Conservation (phyloP, 2,329 filamentous ascomycete genomes). For the Exophiala aquamarina region DNA sequence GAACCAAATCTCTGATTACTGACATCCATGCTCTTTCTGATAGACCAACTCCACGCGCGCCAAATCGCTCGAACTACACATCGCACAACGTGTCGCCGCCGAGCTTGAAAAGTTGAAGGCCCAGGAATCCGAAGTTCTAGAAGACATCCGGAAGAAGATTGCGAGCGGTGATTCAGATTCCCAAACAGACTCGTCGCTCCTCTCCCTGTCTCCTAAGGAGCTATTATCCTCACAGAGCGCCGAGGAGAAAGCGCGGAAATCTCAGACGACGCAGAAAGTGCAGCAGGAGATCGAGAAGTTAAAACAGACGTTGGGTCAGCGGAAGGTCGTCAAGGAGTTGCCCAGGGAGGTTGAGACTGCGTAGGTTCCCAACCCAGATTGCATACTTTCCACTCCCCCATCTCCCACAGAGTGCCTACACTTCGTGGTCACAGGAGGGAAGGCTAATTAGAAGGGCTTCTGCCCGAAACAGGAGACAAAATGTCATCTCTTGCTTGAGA, state of each 20-base stretch:
- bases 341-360: constrained; percentile 73
- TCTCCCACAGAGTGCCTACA: too few relatives aligned
- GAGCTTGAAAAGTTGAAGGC: constrained; percentile 80
- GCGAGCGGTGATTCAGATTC: constrained; percentile 18
- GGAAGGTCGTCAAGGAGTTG: constrained; percentile 61
- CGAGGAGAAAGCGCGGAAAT: constrained; percentile 22
- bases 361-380: constrained; percentile 7
- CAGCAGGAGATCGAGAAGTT: constrained; percentile 59
- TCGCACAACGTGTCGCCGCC: constrained; percentile 80
- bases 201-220: constrained; percentile 47
- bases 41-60: constrained; percentile 87
- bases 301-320: constrained; percentile 50
- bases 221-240: constrained; percentile 19
- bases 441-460: too few relatives aligned
- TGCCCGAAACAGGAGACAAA: constrained; percentile 50
- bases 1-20: not conserved
- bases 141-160: constrained; percentile 65
- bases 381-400: too few relatives aligned
- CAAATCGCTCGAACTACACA: constrained; percentile 78
- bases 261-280: constrained; percentile 43
- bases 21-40: constrained; percentile 3
- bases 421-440: too few relatives aligned
- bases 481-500: constrained; percentile 77
- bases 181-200: constrained; percentile 30
- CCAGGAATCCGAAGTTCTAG: constrained; percentile 68